Evolutionary conservation across 257 asterid species (phyloP), one percentile per base, ranked within the genome.

Genomic region (Euphrasia confusa): DNA sequence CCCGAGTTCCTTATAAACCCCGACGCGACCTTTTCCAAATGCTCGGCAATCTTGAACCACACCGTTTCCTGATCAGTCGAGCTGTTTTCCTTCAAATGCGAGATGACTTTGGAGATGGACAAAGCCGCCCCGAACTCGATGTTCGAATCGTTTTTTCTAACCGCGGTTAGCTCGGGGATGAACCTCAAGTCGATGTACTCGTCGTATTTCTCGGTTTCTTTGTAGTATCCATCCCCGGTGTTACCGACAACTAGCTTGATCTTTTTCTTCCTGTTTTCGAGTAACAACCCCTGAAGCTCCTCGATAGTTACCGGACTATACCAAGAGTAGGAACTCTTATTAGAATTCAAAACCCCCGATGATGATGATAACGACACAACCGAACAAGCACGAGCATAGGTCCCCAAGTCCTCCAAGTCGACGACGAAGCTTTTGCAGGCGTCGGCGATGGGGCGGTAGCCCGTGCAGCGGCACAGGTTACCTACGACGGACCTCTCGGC

Each of bases 61-160:
- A 82, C 70, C 59, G 63, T 18, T 52, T 35, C 69, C 28, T 61
- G n/a, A n/a, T n/a, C 73, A 15, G 68, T 66, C 35, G 77, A 61
- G 54, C 69, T 66, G 40, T 67, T 71, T 18, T 66, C 79, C 61
- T 71, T 84, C 73, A 87, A 61, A 69, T 12, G 54, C 14, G 42
- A 47, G 54, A 87, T 84, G 30, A 79, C 77, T 63, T 71, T 80
- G 7, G 93, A 71, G 59, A 84, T 79, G 1, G 95, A 63, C 69
- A 80, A 73, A 15, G 90, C 67, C 10, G 90, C 86, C 68, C 95
- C 95, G 60, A 87, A 68, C 63, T 80, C 82, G 35, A 87, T 73
- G 28, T 78, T 90, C 2, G 59, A 39, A 13, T 61, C 24, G 42
- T 72, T 79, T 63, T 74, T 71, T 52, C 57, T 65, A 62, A 75